These are phyloP conservation scores for Bifiguratus adelaidae DNA, from an alignment of 192 early-diverging fungal genomes.

Conservation along the genomic window DNA sequence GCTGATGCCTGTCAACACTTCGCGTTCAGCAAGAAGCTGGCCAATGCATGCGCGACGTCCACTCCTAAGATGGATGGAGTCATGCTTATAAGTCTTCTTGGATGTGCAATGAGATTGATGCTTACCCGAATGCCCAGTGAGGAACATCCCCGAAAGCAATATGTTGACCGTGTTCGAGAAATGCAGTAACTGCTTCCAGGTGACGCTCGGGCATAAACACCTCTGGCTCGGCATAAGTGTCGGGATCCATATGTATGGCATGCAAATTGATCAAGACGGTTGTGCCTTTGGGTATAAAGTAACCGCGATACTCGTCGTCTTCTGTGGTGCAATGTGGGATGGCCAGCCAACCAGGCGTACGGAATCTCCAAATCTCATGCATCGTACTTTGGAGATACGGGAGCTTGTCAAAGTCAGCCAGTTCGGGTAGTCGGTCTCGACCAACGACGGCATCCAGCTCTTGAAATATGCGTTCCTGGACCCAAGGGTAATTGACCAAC, in stretches of 20 bases:
- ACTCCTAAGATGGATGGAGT: too few relatives aligned
- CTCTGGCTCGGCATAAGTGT: conserved; percentile 27
- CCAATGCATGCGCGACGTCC: conserved; percentile 24
- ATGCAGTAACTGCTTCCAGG: too few relatives aligned
- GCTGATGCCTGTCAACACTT: conserved; percentile 9
- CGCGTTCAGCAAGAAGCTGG: conserved; percentile 22
- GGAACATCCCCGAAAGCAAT: too few relatives aligned
- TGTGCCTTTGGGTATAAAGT: conserved; percentile 35
- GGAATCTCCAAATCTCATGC: conserved; percentile 14
- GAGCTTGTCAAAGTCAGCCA: too few relatives aligned
- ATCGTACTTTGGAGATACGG: conserved; percentile 23
- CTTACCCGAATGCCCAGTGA: too few relatives aligned
- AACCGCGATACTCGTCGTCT: conserved; percentile 23
- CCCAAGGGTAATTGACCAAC: conserved; percentile 12
- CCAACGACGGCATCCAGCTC: conserved; percentile 16
- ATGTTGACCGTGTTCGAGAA: too few relatives aligned
- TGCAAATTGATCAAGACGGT: conserved; percentile 40
- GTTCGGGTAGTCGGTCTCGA: conserved; percentile 11
- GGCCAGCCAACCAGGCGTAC: conserved; percentile 15
- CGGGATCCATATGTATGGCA: conserved; percentile 33
- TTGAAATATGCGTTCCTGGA: conserved; percentile 16
- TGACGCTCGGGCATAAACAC: conserved; percentile 39
- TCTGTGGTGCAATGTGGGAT: conserved; percentile 18
- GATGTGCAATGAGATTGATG: too few relatives aligned
- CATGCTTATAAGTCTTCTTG: too few relatives aligned